Percentiles rank a stretch among this genome's conserved stretches.
Conservation (phyloP, 768 basidiomycete species). For the Leccinum subgranulosum region DNA sequence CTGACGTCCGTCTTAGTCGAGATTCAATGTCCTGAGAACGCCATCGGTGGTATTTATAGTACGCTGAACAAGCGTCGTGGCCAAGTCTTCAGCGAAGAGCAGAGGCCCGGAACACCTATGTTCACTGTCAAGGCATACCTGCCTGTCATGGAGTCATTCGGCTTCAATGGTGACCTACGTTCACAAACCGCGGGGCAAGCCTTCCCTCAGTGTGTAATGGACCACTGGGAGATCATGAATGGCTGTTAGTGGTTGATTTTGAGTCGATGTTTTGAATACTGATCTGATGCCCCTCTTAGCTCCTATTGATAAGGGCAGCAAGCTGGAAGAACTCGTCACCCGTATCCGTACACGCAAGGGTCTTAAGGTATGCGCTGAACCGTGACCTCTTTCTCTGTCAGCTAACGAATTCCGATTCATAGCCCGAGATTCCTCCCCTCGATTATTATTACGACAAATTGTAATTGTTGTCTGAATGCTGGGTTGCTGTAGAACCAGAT, state of each 20-base stretch:
- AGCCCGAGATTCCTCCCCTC: slow-evolving; percentile 86
- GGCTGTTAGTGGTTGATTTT: slow-evolving; percentile 55
- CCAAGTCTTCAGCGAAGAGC: slow-evolving; percentile 97
- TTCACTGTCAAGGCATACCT: slow-evolving; percentile 98
- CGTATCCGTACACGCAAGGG: slow-evolving; percentile 90
- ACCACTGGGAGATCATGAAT: slow-evolving; percentile 86
- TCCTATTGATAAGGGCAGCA: slow-evolving; percentile 86
- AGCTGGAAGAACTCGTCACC: slow-evolving; percentile 81
- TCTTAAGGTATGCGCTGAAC: slow-evolving; percentile 63
- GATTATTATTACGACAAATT: slow-evolving; percentile 95
- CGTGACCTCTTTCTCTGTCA: background rate
- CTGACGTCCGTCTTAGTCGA: slow-evolving; percentile 58
- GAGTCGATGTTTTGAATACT: background rate
- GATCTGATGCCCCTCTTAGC: slow-evolving; percentile 31
- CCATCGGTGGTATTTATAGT: slow-evolving; percentile 96
- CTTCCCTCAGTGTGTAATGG: slow-evolving; percentile 95
- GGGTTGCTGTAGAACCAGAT: slow-evolving; percentile 6
- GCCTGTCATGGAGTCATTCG: slow-evolving; percentile 89
- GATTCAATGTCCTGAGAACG: slow-evolving; percentile 96
- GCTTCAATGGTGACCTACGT: slow-evolving; percentile 96
- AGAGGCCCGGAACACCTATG: slow-evolving; percentile 96
- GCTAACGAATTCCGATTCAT: slow-evolving; percentile 13
- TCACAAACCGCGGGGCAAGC: slow-evolving; percentile 93
- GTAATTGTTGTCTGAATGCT: slow-evolving; percentile 35
- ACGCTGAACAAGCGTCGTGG: slow-evolving; percentile 95